These are phyloP conservation scores for Acer yangbiense DNA, from an alignment of 345 rosid genomes.

Conservation along the genomic window DNA sequence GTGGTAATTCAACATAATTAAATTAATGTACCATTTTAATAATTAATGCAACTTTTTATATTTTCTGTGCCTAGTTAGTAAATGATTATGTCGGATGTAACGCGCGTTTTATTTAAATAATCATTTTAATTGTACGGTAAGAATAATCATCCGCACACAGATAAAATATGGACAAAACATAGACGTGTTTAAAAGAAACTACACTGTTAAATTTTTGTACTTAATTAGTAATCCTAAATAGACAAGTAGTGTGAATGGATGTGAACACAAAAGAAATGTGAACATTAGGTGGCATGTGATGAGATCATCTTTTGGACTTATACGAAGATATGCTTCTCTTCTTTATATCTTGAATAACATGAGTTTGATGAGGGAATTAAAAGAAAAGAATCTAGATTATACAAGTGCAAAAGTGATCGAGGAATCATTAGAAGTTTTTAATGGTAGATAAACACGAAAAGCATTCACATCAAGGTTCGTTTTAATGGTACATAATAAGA, in stretches of 20 bases:
- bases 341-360: neutral
- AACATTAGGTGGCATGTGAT: conserved; percentile 2
- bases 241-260: neutral
- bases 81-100: no score
- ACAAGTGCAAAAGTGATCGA: neutral
- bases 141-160: neutral
- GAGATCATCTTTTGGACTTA: conserved; percentile 5
- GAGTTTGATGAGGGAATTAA: neutral
- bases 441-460: neutral
- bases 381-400: conserved; percentile 16
- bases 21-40: conserved; percentile 5
- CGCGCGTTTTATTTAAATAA: no score
- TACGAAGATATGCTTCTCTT: conserved; percentile 1
- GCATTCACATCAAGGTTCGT: neutral
- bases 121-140: neutral
- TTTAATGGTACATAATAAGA: neutral
- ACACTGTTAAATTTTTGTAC: neutral
- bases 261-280: conserved; percentile 1
- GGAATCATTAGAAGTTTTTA: neutral
- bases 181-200: no score
- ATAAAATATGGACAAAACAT: no score
- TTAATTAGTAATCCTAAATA: neutral
- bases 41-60: conserved; percentile 7
- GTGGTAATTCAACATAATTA: conserved; percentile 26
- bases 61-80: neutral